These are phyloP conservation scores for Margaritispora aquatica DNA, from an alignment of 495 filamentous ascomycete genomes.

Conservation along the genomic window DNA sequence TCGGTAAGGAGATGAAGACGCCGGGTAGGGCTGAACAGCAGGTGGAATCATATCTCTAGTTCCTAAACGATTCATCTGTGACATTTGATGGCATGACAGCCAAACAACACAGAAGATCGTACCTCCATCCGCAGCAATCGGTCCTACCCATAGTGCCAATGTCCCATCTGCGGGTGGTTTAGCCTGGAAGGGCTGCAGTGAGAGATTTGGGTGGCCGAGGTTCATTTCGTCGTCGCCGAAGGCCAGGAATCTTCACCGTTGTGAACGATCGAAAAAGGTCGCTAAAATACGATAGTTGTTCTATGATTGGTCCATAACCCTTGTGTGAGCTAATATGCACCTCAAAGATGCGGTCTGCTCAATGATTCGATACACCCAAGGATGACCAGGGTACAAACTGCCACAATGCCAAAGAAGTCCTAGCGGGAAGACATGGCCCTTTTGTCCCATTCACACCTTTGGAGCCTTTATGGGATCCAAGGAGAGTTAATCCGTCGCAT, in stretches of 20 bases:
- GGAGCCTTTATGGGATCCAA: neutral
- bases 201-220: neutral
- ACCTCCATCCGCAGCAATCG: neutral
- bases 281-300: conserved; percentile 10
- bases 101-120: neutral
- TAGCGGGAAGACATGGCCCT: neutral
- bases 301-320: conserved; percentile 7
- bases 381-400: neutral
- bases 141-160: neutral
- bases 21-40: neutral
- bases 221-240: neutral
- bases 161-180: neutral
- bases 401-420: neutral
- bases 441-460: neutral
- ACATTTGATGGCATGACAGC: neutral
- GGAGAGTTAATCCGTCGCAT: conserved; percentile 1
- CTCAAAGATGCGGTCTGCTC: conserved; percentile 10
- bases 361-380: neutral
- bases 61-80: neutral
- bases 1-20: neutral
- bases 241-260: conserved; percentile 11
- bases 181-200: neutral
- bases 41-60: neutral
- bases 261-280: neutral
- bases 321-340: neutral